Conservation (phyloP, 371 early-diverging fungal species). For the Mortierella sp. region DNA sequence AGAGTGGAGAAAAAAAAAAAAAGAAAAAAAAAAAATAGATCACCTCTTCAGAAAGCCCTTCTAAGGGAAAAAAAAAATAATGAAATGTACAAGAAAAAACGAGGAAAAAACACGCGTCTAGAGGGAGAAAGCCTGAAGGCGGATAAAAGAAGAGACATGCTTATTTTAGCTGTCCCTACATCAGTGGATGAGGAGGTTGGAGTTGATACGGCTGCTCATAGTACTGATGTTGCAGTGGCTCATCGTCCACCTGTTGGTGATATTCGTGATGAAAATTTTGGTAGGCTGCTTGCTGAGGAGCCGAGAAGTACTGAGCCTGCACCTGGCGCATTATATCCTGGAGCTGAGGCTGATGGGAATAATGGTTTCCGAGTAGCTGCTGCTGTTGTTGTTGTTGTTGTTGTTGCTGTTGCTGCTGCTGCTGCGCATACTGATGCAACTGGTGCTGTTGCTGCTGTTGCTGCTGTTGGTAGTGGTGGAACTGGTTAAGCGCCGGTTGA, state of each 20-base stretch:
- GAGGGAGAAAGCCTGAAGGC: neutral
- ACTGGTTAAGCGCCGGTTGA: constrained; percentile 1
- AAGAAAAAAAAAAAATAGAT: constrained; percentile 4
- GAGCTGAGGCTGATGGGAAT: constrained; percentile 12
- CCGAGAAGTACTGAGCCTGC: constrained; percentile 26
- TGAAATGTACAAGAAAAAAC: neutral
- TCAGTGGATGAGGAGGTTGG: constrained; percentile 29
- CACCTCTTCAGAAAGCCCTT: neutral
- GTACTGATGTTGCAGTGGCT: constrained; percentile 8
- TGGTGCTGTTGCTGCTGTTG: constrained; percentile 9
- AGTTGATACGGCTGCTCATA: constrained; percentile 28
- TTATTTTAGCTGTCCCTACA: constrained; percentile 3
- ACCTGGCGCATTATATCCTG: constrained; percentile 32
- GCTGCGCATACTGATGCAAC: constrained; percentile 1
- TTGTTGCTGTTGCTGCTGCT: constrained; percentile 17
- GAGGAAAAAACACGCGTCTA: neutral
- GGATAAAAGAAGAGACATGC: neutral
- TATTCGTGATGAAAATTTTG: constrained; percentile 16
- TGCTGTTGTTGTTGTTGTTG: constrained; percentile 25
- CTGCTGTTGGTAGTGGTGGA: constrained; percentile 14
- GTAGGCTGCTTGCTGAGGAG: constrained; percentile 12
- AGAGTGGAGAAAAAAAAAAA: neutral
- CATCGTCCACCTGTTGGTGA: constrained; percentile 3
- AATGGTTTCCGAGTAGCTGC: constrained; percentile 8
- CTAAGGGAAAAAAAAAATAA: neutral